phyloP scores from a whole-genome alignment of 2,329 filamentous ascomycete species.

The Neoarthrinium moseri region DNA sequence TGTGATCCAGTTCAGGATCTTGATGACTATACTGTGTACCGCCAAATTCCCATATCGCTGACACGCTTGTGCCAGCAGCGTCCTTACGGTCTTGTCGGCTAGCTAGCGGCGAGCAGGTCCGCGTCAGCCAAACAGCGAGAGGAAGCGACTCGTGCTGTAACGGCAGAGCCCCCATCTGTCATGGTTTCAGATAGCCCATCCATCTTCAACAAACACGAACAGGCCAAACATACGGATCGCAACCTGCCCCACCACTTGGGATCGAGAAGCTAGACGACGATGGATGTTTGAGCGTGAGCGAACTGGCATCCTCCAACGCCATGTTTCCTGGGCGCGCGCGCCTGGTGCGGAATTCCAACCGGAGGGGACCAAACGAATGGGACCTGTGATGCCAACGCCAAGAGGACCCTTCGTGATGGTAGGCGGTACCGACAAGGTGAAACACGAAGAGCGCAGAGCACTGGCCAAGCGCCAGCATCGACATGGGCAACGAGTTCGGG shows the following conservation, averaged over 20 bases:
- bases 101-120: not conserved
- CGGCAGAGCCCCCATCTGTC: constrained; percentile 4
- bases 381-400: not conserved
- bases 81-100: not conserved
- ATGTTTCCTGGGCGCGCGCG: not conserved
- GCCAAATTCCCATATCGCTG: too few species aligned
- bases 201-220: constrained; percentile 5
- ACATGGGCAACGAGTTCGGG: not conserved
- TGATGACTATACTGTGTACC: too few species aligned
- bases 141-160: constrained; percentile 8
- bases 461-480: constrained; percentile 5
- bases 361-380: constrained; percentile 1
- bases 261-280: too few species aligned
- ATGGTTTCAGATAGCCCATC: constrained; percentile 7
- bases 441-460: constrained; percentile 5
- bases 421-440: constrained; percentile 7
- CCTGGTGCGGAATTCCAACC: constrained; percentile 1
- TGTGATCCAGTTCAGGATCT: too few species aligned
- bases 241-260: not conserved
- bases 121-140: constrained; percentile 3
- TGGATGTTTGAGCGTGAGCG: not conserved
- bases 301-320: not conserved
- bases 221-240: constrained; percentile 7
- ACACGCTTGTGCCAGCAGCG: too few species aligned
- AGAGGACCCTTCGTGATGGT: not conserved